Evolutionary conservation across 2,329 filamentous ascomycete genomes (phyloP).

Genomic region (Nothophaeocryptopus gaeumannii): DNA sequence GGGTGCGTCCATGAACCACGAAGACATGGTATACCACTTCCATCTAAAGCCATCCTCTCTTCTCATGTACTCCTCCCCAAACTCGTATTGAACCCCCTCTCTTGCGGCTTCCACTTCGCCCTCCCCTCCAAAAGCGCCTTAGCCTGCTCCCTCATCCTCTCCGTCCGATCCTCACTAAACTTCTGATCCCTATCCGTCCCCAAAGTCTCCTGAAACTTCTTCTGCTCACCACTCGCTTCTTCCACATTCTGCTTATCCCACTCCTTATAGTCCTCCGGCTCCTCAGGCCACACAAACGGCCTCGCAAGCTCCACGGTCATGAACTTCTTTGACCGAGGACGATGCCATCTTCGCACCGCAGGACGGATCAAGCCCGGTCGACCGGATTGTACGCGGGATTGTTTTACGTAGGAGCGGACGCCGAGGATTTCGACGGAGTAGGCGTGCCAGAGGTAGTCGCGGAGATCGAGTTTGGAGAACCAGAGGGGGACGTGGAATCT

Average conservation of each 20-base stretch:
- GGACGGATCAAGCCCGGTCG: conserved; percentile 29
- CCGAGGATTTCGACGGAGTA: conserved; percentile 72
- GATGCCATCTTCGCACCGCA: conserved; percentile 55
- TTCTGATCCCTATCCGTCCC: conserved; percentile 36
- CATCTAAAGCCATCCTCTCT: no score
- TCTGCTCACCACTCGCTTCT: conserved; percentile 36
- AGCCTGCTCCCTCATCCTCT: conserved; percentile 58
- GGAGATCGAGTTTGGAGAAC: conserved; percentile 94
- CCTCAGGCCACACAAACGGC: conserved; percentile 84
- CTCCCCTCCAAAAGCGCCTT: conserved; percentile 60
- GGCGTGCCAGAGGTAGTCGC: conserved; percentile 86
- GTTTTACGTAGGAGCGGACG: conserved; percentile 77
- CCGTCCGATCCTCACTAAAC: conserved; percentile 42
- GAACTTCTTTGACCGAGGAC: conserved; percentile 74
- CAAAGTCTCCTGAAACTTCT: conserved; percentile 37
- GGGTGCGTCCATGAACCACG: no score
- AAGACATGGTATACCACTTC: no score
- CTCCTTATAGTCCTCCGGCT: conserved; percentile 59
- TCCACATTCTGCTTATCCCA: conserved; percentile 32
- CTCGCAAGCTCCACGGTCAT: conserved; percentile 90
- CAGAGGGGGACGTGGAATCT: conserved; percentile 86
- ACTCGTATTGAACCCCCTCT: not conserved
- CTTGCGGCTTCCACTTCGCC: conserved; percentile 53
- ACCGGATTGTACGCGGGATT: conserved; percentile 60
- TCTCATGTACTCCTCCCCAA: conserved; percentile 5